Base-by-base conservation (phyloP, 83 land plant genomes). In the Larix sibirica region DNA sequence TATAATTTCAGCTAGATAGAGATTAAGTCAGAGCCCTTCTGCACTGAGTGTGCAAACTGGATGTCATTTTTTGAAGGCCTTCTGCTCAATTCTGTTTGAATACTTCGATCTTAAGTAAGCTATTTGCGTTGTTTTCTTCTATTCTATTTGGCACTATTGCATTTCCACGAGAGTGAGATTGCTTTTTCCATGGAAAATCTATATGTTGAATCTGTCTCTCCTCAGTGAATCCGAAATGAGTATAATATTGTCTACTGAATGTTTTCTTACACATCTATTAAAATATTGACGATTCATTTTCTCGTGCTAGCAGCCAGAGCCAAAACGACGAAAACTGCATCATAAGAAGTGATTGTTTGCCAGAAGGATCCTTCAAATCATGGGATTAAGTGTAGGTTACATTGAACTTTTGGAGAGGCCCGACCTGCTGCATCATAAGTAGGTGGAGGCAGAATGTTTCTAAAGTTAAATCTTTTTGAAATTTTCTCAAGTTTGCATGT, bases 321-420 rank as follows among this genome's bases (percentile, higher is more conserved):
- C 77, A 44, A 73, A 73, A 40, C 50, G 77, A 40, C 77, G 77
- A 73, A 73, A 40, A 73, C 21, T 73, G 77, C 50, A 73, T 16
- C 77, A 50, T 40, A 42, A 50, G 54, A 73, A 73, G 26, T 73
- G 77, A 73, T 73, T 42, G 24, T 9, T n/a, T 42, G 0, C 38
- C 77, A 73, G 77, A 20, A 44, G 77, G 77, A 47, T 42, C 13
- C 54, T 42, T 42, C 44, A 73, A 44, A 42, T 73, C 56, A 73
- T n/a, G 77, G 77, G 77, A 21, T 50, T 42, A 4, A n/a, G 58
- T 12, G 4, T 44, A 50, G 56, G 56, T 50, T 50, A 50, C 13
- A 10, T 50, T 50, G 56, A 50, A 50, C 56, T 50, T 50, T 50
- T 42, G 56, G 16, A 42, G 23, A 73, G 38, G 38, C 54, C 44